Evolutionary conservation across 306 rosid genomes (phyloP), one percentile per base, ranked within the genome.

Genomic region (Cucurbita moschata): DNA sequence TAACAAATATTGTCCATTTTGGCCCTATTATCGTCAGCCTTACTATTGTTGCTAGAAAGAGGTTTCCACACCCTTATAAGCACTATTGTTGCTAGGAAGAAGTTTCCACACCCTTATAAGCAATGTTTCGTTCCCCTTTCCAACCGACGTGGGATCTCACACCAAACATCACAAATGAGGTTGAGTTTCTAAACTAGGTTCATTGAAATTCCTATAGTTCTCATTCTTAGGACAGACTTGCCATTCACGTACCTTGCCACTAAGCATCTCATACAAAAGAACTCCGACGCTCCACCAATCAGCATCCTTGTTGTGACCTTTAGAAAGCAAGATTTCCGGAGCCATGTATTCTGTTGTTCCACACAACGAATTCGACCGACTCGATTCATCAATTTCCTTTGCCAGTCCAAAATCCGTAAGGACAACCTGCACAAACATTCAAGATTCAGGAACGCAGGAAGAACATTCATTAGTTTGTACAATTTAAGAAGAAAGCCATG

Each of bases 271-370:
- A 83, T 74, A 94, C 89, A 94, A 82, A 58, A 94, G 95, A 55
- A 87, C 80, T 64, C 98, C 98, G 4, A 84, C 82, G 77, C 98
- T 94, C 98, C 98, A 94, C 98, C 97, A 94, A 83, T 94, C 98
- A 1, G 96, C 91, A 39, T 90, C 95, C 83, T 94, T 94, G 89
- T 90, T 94, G 79, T 94, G 98, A 67, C 98, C 98, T 82, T 87
- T 90, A 54, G 85, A 87, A 58, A 81, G 71, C 77, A 94, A 79
- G 61, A 94, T 94, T 80, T 94, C 98, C 0, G 98, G 98, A 82
- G 98, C 96, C 98, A 94, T 94, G 74, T 90, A 94, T 69, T 90
- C 98, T 0, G 90, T 88, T 40, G 98, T 94, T 54, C 98, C 98
- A 57, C 97, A 94, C 85, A 94, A n/a, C 43, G 97, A 94, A 77